A percentile compares a stretch with the other conserved stretches of the same genome.
These are phyloP conservation scores for Osmanthus fragrans DNA, from an alignment of 257 asterid species.

Conservation along the genomic window DNA sequence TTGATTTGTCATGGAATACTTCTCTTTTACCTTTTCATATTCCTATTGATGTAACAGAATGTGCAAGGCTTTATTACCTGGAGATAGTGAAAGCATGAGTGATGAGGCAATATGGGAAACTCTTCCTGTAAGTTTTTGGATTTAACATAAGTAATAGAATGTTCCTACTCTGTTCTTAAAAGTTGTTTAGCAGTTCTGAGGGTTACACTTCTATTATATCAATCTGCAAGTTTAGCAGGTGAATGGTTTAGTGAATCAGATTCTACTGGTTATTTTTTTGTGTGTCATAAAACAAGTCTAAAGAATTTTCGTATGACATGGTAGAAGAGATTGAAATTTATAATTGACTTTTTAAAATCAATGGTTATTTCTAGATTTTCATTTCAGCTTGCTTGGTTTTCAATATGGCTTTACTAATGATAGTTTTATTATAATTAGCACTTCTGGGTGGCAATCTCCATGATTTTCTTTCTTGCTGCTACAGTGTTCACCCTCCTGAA, in stretches of 20 bases:
- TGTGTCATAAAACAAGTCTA: neutral
- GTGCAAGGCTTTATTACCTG: slow-evolving; percentile 96
- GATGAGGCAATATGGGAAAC: slow-evolving; percentile 98
- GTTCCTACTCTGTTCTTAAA: slow-evolving; percentile 18
- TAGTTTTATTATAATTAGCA: slow-evolving; percentile 56
- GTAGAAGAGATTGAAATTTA: neutral
- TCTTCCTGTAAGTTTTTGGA: slow-evolving; percentile 77
- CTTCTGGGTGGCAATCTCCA: slow-evolving; percentile 98
- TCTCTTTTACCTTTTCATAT: slow-evolving; percentile 19
- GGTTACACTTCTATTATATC: slow-evolving; percentile 12
- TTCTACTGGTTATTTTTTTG: neutral
- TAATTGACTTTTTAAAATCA: slow-evolving; percentile 1
- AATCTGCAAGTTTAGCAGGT: slow-evolving; percentile 12
- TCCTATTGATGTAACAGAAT: slow-evolving; percentile 53
- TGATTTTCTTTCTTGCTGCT: slow-evolving; percentile 95
- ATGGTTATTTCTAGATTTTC: slow-evolving; percentile 6
- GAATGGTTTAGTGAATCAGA: slow-evolving; percentile 6
- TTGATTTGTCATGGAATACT: slow-evolving; percentile 19
- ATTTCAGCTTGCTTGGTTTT: slow-evolving; percentile 12
- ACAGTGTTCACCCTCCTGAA: slow-evolving; percentile 93
- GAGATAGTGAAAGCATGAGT: slow-evolving; percentile 90
- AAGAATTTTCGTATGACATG: neutral
- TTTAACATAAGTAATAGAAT: slow-evolving; percentile 16
- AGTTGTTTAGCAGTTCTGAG: slow-evolving; percentile 10
- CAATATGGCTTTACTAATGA: slow-evolving; percentile 23